Conservation (phyloP, 805 yeast genomes). For the Huiozyma sinensis region DNA sequence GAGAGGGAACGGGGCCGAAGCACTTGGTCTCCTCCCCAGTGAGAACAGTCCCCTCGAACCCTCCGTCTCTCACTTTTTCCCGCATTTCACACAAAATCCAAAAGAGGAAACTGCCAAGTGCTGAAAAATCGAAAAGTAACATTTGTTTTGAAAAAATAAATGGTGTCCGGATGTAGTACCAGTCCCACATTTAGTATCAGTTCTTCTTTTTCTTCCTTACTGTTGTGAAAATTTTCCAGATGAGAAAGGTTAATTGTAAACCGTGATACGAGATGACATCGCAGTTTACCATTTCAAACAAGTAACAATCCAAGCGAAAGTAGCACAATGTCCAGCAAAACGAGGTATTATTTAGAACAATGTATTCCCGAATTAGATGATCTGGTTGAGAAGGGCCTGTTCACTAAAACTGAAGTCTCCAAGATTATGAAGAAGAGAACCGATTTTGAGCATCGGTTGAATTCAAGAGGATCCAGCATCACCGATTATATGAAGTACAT, state of each 20-base stretch:
- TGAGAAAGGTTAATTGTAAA: neutral
- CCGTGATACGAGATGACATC: neutral
- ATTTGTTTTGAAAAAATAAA: too few species aligned
- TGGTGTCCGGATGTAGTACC: too few species aligned
- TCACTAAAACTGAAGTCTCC: constrained; percentile 71
- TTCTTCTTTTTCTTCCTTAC: too few species aligned
- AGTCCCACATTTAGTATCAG: too few species aligned
- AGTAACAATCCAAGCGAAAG: neutral
- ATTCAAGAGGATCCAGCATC: constrained; percentile 71
- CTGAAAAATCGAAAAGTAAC: too few species aligned
- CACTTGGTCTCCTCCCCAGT: too few species aligned
- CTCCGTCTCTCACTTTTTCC: too few species aligned
- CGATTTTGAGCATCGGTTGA: constrained; percentile 85
- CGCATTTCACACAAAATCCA: too few species aligned
- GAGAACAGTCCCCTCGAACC: too few species aligned
- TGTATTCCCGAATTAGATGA: constrained; percentile 91
- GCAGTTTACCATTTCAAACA: neutral
- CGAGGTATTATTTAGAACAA: constrained; percentile 49
- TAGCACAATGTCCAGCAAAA: constrained; percentile 42
- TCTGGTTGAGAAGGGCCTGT: constrained; percentile 66
- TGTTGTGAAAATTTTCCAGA: too few species aligned
- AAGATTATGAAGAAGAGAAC: constrained; percentile 87
- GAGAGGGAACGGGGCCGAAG: too few species aligned
- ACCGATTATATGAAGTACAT: constrained; percentile 70
- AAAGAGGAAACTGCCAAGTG: too few species aligned